A percentile compares a stretch with the other conserved stretches of the same genome.
phyloP scores from a whole-genome alignment of 129 eudicot genomes.

The Flaveria trinervia region DNA sequence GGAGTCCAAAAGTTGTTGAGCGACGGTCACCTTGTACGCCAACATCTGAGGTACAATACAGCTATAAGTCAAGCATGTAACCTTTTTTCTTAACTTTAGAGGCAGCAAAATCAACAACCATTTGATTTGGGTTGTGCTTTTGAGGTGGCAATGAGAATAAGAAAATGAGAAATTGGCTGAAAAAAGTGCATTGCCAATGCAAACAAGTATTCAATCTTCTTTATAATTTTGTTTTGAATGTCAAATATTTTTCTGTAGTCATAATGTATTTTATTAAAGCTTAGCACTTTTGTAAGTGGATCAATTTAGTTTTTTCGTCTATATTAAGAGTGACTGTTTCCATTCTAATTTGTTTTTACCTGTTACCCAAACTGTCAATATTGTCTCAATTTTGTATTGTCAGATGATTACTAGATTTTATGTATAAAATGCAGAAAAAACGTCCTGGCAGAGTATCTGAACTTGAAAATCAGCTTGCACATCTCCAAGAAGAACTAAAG shows the following conservation, averaged over 20 bases:
- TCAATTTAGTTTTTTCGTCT: not conserved
- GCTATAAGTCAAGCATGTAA: not conserved
- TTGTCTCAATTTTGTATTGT: not conserved
- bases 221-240: not conserved
- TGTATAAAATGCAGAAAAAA: constrained; percentile 50
- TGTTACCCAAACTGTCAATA: not conserved
- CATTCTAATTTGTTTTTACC: not conserved
- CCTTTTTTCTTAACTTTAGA: not conserved
- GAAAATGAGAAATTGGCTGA: not conserved
- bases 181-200: not conserved
- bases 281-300: not conserved
- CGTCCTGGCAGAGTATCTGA: constrained; percentile 61
- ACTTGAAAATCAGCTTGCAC: constrained; percentile 68
- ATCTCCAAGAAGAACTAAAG: constrained; percentile 82
- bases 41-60: constrained; percentile 57
- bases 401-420: not conserved
- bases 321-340: not conserved
- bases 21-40: constrained; percentile 69
- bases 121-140: not conserved
- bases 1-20: constrained; percentile 57
- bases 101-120: not conserved
- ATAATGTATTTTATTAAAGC: too few species aligned
- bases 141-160: not conserved
- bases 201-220: not conserved
- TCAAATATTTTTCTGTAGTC: too few species aligned